Evolutionary conservation across 139 green algal species (phyloP), one percentile per base, ranked within the genome.

Genomic region (Coelastrella sp.): DNA sequence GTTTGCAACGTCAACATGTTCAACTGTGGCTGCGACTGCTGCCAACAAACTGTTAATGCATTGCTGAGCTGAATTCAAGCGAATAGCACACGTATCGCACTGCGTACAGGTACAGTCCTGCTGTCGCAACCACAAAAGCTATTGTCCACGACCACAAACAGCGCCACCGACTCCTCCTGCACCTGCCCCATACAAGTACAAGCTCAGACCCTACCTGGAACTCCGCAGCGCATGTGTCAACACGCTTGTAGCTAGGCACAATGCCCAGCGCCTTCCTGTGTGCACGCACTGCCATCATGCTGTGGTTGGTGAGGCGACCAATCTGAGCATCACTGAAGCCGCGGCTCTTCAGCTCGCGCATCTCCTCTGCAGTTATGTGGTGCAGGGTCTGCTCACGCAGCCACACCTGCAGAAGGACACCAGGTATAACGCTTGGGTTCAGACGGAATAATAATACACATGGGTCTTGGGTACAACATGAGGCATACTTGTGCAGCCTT

Each of bases 141-240:
- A n/a, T n/a, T n/a, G n/a, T 71, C n/a, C 0, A 10, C 8, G 11
- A 71, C 8, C 11, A 71, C 11, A 71, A 19, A 71, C 10, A 71
- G 8, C 3, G 61, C 10, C 0, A 71, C 10, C 61, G 3, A 10
- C 8, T 71, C 10, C n/a, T n/a, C n/a, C 11, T 19, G 61, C 10
- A 71, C 10, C 11, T 71, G 61, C 61, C 8, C 0, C 61, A n/a
- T n/a, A 71, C 8, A 10, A 71, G 61, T 13, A 71, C 61, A 0
- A 2, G 10, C 8, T 4, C 19, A 32, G n/a, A 73, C 65, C 14
- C 66, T 47, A 88, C 83, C 47, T 99, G 95, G 92, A 99, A 99
- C 95, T 99, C 98, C 3, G 98, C 98, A 2, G 98, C 98, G 93
- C 98, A 99, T 3, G 98, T 99, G 95, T 99, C 98, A 32, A 99